Conservation (phyloP, 2,329 filamentous ascomycete species). For the Dactylellina drechsleri region DNA sequence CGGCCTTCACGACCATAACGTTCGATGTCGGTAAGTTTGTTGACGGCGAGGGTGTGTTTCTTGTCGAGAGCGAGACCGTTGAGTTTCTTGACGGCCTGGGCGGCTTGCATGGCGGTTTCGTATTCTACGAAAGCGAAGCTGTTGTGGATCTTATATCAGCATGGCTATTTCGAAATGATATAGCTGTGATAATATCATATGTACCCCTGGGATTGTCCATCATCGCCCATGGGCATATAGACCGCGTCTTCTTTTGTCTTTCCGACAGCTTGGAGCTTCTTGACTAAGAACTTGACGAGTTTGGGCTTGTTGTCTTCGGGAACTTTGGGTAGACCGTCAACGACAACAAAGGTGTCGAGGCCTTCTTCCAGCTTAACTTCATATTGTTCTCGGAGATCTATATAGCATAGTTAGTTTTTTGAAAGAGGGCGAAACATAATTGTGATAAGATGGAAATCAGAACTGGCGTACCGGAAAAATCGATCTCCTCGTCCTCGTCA, state of each 20-base stretch:
- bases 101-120: constrained; percentile 86
- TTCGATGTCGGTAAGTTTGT: constrained; percentile 98
- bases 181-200: neutral
- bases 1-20: constrained; percentile 93
- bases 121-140: constrained; percentile 99
- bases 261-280: constrained; percentile 88
- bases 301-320: constrained; percentile 91
- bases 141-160: constrained; percentile 18
- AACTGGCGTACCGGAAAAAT: constrained; percentile 74
- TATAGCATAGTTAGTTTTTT: constrained; percentile 57
- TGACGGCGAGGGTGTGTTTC: constrained; percentile 93
- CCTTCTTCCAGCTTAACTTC: constrained; percentile 96
- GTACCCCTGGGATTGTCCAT: constrained; percentile 86
- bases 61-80: constrained; percentile 91
- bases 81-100: constrained; percentile 87
- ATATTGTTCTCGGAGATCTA: constrained; percentile 89
- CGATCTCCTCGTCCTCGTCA: constrained; percentile 91
- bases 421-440: constrained; percentile 55
- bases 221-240: constrained; percentile 91
- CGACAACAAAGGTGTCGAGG: constrained; percentile 93
- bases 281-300: constrained; percentile 93
- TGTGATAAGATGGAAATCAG: constrained; percentile 30
- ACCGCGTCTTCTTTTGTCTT: constrained; percentile 86
- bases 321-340: constrained; percentile 91
- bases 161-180: neutral